Conservation (phyloP, 441 rosid species). For the Flueggea neowawraea region DNA sequence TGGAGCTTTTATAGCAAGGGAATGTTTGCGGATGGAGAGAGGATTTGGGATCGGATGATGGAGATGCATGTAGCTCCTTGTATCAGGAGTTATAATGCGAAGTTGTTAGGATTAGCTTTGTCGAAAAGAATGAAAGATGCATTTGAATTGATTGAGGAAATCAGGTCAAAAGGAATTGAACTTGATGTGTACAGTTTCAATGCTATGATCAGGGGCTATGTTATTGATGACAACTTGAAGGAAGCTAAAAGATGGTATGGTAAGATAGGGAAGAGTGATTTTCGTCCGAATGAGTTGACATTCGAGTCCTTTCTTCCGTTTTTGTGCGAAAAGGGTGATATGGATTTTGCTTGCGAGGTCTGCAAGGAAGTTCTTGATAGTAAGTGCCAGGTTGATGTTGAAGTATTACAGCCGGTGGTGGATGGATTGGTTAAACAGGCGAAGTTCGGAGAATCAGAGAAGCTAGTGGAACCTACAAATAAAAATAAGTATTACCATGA, state of each 20-base stretch:
- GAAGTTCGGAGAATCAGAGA: slow-evolving; percentile 44
- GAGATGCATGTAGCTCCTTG: slow-evolving; percentile 35
- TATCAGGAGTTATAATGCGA: slow-evolving; percentile 48
- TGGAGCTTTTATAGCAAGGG: slow-evolving; percentile 32
- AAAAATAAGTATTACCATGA: slow-evolving; percentile 18
- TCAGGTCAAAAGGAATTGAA: slow-evolving; percentile 32
- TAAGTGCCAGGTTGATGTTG: slow-evolving; percentile 22
- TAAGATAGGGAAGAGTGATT: slow-evolving; percentile 33
- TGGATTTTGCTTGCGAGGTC: slow-evolving; percentile 44
- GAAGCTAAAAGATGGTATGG: slow-evolving; percentile 51
- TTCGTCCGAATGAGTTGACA: slow-evolving; percentile 24
- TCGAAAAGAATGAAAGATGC: slow-evolving; percentile 40
- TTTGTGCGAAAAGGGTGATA: slow-evolving; percentile 45
- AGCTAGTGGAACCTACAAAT: slow-evolving; percentile 39
- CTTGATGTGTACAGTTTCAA: slow-evolving; percentile 47
- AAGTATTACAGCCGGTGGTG: slow-evolving; percentile 47
- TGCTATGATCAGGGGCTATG: slow-evolving; percentile 45
- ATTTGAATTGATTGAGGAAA: slow-evolving; percentile 31
- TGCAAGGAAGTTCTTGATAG: slow-evolving; percentile 35
- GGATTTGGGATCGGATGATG: slow-evolving; percentile 43
- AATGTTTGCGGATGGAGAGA: slow-evolving; percentile 37
- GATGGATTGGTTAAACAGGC: slow-evolving; percentile 48
- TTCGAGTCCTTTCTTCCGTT: slow-evolving; percentile 38
- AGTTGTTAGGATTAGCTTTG: slow-evolving; percentile 40
- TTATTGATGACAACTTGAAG: slow-evolving; percentile 33